Evolutionary conservation across 2,329 filamentous ascomycete species (phyloP), one percentile per base, ranked within the genome.

Genomic region (Fusarium sambucinum): DNA sequence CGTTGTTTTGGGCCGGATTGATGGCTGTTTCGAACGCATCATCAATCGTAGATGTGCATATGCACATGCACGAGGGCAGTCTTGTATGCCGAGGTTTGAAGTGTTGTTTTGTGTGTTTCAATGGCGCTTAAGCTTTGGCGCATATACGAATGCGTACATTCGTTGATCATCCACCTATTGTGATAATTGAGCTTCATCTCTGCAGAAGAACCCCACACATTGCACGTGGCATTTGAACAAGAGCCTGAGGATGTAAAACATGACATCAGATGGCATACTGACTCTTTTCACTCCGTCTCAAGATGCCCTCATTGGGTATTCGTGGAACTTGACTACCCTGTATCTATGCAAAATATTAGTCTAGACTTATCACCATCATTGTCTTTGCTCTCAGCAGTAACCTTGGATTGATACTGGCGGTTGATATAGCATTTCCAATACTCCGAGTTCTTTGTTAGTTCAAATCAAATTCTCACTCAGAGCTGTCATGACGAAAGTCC

Each of bases 281-380:
- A n/a, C n/a, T n/a, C n/a, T n/a, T n/a, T n/a, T n/a, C 46, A 6
- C n/a, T 27, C 23, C 42, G 25, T 48, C 67, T 46, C 63, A 59
- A 19, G 50, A 45, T 13, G 30, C 16, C 16, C 25, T 42, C 30
- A 3, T 5, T 7, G n/a, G 16, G n/a, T 23, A 3, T 6, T 12
- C 1, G 3, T 16, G 9, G 38, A 38, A 4, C 6, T 1, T n/a
- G 32, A 0, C 47, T 50, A 50, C 47, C 47, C 47, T 30, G 2
- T 8, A 25, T 16, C 3, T 16, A 1, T 23, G 10, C 3, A 23
- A 5, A 3, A 23, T 14, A 6, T 14, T 8, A 41, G 38, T 23
- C 38, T 12, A 6, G 21, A 16, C 3, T 6, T 7, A 23, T 41
- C 8, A 16, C 13, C 13, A 3, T 41, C 9, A 8, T 41, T 8